Base-by-base conservation (phyloP, 1,284 basidiomycete species). In the Ustilago crameri region DNA sequence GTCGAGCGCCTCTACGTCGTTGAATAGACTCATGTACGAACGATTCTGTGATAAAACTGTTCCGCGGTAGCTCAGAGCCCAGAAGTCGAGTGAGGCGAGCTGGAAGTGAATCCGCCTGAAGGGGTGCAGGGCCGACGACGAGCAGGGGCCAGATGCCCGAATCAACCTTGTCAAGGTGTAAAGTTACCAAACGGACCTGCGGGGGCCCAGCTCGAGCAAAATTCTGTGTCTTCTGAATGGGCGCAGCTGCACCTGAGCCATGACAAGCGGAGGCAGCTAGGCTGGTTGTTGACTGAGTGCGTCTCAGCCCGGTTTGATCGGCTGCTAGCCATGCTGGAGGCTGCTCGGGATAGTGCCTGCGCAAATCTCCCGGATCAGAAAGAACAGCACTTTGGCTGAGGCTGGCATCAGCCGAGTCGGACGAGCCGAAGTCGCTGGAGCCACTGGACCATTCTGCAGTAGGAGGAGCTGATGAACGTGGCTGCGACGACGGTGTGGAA, bases 131-230 rank as follows among this genome's bases (percentile, higher is more conserved):
- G 0, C 74, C 74, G 0, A 69, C 48, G 15, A 73, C 70, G 3
- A 75, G 51, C 10, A 75, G 37, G 1, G 74, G 74, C 74, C 74
- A 75, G 24, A 75, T 75, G 17, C 66, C 74, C 14, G 74, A 45
- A 12, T 68, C 61, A 22, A 75, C 27, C 66, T 75, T 75, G 51
- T 75, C 69, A 2, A 75, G 52, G 45, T 73, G 70, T 15, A 75
- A 27, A 0, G 74, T 73, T 20, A 75, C 69, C 2, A 75, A 69
- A 22, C 74, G 54, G 3, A 66, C 69, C 34, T 68, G 61, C 1
- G 66, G 71, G 10, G 61, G 66, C 12, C 56, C 62, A 20, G 3
- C 37, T 23, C 12, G 40, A 3, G 67, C 50, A 17, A 53, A 46
- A 3, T 24, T 2, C 10, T 47, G 43, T 0, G 42, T 22, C 3